Base-by-base conservation (phyloP, 352 stramenopile species). In the Pythium sukuiense region DNA sequence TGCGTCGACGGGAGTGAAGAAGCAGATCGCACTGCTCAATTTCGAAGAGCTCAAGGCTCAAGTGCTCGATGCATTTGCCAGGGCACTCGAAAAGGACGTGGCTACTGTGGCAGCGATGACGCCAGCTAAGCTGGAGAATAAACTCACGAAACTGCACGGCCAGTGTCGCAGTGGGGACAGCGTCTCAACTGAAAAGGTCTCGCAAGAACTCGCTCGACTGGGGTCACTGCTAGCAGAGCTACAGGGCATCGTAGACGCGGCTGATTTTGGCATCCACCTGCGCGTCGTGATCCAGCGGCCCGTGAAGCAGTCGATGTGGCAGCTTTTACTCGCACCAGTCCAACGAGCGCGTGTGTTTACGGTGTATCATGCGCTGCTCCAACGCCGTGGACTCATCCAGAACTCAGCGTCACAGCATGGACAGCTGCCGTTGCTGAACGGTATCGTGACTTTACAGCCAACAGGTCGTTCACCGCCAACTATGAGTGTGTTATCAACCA, bases 221-320 rank as follows among this genome's bases (percentile, higher is more conserved):
- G 20, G 16, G 4, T 11, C n/a, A 0, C 7, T 77, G 16, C 32
- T 73, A 3, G n/a, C 14, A 6, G 46, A 66, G 18, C 60, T 79
- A 4, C 55, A 29, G 35, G 35, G 14, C 14, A 43, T 75, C 26
- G 59, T 73, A n/a, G 60, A 79, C 26, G 39, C 56, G 16, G 53
- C 55, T 3, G 73, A 79, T 16, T 43, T 69, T 33, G 70, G 73
- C 6, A 63, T 79, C 20, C 55, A 71, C 14, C 20, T 84, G 9
- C 72, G 65, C 6, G 49, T 64, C 6, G 59, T 83, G 3, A 53
- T 63, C 6, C 63, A 65, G 18, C 61, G 69, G 3, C 58, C 69
- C 30, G 46, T 73, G 39, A 41, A 77, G 12, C 55, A 81, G 32
- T 78, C 59, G 41, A 58, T 87, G 9, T 87, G 78, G 78, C 72